Conservation (phyloP, 192 early-diverging fungal species). For the Podila epicladia region DNA sequence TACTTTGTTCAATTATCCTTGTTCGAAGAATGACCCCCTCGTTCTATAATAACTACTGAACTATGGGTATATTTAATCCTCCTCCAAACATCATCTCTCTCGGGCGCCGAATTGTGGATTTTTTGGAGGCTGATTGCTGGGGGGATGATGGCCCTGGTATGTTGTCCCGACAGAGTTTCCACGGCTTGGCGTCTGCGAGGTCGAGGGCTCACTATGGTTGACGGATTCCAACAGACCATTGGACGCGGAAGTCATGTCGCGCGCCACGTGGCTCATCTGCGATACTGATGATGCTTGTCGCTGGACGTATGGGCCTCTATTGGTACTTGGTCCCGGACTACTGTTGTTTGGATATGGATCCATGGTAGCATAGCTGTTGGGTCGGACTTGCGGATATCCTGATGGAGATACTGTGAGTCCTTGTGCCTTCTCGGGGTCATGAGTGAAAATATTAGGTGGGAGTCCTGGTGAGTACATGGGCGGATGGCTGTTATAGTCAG, state of each 20-base stretch:
- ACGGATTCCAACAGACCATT: background rate
- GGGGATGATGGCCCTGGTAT: background rate
- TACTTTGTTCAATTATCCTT: too few species aligned
- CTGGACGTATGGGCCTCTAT: background rate
- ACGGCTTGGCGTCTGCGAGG: background rate
- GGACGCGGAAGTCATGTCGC: background rate
- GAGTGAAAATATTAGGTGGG: background rate
- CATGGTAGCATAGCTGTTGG: background rate
- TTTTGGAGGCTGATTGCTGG: background rate
- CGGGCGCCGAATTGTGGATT: background rate
- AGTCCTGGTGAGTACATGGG: slow-evolving; percentile 2
- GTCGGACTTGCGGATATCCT: background rate
- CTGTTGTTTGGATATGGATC: background rate
- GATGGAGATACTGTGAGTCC: background rate
- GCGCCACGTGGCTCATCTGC: background rate
- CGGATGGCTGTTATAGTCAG: background rate
- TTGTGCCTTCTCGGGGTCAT: background rate
- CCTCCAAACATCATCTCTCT: background rate
- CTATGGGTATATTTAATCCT: too few species aligned
- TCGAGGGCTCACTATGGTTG: background rate
- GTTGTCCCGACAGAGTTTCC: background rate
- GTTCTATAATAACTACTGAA: too few species aligned
- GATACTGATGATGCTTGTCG: background rate
- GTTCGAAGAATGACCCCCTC: too few species aligned
- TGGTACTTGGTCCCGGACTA: background rate